phyloP scores from a whole-genome alignment of 176 grass and related monocot genomes.

The Oryza longistaminata region DNA sequence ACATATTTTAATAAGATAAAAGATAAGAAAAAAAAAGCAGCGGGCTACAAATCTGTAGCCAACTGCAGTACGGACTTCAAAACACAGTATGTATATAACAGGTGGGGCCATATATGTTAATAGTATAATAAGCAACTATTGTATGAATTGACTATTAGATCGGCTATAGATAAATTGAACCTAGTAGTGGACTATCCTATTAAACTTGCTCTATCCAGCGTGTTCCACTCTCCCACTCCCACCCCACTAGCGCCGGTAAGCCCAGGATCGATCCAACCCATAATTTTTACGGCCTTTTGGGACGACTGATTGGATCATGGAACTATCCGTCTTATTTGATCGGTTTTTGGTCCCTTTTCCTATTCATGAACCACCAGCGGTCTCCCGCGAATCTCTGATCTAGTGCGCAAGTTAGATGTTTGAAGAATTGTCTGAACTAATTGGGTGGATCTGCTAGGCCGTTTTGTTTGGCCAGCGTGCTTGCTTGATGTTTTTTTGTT shows the following conservation, averaged over 20 bases:
- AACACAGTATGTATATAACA: too few species aligned
- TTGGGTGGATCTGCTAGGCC: background rate
- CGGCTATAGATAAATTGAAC: too few species aligned
- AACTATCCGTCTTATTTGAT: background rate
- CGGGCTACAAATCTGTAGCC: too few species aligned
- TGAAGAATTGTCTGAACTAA: background rate
- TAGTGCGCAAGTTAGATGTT: constrained; percentile 5
- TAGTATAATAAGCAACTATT: too few species aligned
- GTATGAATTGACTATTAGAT: too few species aligned
- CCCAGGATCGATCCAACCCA: background rate
- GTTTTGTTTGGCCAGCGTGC: background rate
- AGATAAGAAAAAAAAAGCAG: too few species aligned
- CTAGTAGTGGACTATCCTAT: too few species aligned
- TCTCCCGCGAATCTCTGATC: background rate
- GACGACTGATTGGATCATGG: background rate
- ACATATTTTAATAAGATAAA: too few species aligned
- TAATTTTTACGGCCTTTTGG: background rate
- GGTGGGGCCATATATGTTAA: too few species aligned
- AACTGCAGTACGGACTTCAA: too few species aligned
- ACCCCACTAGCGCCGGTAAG: constrained; percentile 28
- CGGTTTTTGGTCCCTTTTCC: background rate
- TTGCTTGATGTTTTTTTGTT: background rate
- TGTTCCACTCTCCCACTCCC: too few species aligned
- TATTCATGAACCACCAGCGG: background rate
- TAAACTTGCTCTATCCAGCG: too few species aligned